Conservation (phyloP, 129 eudicot species). For the Flaveria ramosissima region DNA sequence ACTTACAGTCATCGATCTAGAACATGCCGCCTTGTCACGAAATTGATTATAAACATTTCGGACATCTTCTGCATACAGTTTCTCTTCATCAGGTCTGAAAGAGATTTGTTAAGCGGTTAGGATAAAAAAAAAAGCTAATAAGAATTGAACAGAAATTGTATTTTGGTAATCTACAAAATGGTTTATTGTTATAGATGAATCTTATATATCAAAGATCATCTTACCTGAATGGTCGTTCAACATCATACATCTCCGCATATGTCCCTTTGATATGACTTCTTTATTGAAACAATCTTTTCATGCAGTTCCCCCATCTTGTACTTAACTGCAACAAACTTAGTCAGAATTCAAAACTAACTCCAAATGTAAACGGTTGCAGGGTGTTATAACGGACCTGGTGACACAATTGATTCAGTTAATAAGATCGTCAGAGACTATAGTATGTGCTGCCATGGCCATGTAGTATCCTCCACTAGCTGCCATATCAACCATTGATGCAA, state of each 20-base stretch:
- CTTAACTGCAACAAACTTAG: constrained; percentile 47
- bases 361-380: neutral
- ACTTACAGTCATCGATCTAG: constrained; percentile 84
- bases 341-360: neutral
- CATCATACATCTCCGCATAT: constrained; percentile 72
- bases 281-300: constrained; percentile 81
- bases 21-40: constrained; percentile 81
- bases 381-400: constrained; percentile 43
- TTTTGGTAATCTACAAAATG: neutral
- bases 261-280: constrained; percentile 88
- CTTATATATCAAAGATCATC: constrained; percentile 4
- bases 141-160: neutral
- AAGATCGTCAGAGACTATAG: constrained; percentile 75
- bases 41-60: constrained; percentile 61
- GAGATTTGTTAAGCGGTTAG: neutral
- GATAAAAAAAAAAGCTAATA: neutral
- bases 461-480: constrained; percentile 98
- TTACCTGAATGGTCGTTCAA: constrained; percentile 81
- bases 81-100: constrained; percentile 81
- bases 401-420: constrained; percentile 91
- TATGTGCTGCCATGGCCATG: constrained; percentile 88
- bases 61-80: constrained; percentile 69
- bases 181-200: neutral
- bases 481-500: constrained; percentile 91
- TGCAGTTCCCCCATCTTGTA: constrained; percentile 64